These are phyloP conservation scores for Yamadazyma friedrichii DNA, from an alignment of 1,139 yeast genomes.

Conservation along the genomic window DNA sequence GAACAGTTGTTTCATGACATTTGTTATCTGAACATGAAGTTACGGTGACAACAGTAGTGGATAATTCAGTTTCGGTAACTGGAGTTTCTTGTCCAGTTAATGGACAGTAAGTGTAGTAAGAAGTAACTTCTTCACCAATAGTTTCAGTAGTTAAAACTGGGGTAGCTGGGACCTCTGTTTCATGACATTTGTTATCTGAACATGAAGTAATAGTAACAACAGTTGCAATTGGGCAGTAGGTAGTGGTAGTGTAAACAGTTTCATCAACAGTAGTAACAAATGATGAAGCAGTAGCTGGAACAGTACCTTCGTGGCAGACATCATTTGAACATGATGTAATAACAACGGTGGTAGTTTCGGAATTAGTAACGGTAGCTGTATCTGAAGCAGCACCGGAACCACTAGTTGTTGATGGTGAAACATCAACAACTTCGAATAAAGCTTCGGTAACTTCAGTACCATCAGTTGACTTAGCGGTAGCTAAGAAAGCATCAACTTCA, in stretches of 20 bases:
- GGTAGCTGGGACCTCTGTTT: constrained; percentile 31
- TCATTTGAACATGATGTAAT: constrained; percentile 47
- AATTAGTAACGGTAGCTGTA: constrained; percentile 11
- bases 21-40: constrained; percentile 45
- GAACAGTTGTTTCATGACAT: constrained; percentile 48
- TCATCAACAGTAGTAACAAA: constrained; percentile 5
- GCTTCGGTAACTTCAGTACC: constrained; percentile 24
- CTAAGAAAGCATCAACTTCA: constrained; percentile 29
- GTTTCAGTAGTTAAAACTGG: constrained; percentile 5
- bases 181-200: constrained; percentile 30
- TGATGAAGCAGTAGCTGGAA: constrained; percentile 25
- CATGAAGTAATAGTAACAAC: constrained; percentile 50
- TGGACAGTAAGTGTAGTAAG: constrained; percentile 47
- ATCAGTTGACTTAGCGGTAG: constrained; percentile 25
- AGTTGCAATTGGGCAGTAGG: constrained; percentile 31
- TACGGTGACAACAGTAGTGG: constrained; percentile 35
- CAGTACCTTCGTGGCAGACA: constrained; percentile 29
- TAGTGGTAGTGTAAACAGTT: constrained; percentile 46
- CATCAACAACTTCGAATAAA: constrained; percentile 25
- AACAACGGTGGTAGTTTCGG: constrained; percentile 27
- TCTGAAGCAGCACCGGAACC: constrained; percentile 3
- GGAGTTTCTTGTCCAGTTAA: constrained; percentile 13
- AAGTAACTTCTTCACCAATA: constrained; percentile 25
- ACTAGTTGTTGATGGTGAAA: constrained; percentile 15
- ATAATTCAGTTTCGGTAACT: constrained; percentile 39